Evolutionary conservation across 768 basidiomycete genomes (phyloP), one percentile per base, ranked within the genome.

Genomic region (Pleurotus pulmonarius): DNA sequence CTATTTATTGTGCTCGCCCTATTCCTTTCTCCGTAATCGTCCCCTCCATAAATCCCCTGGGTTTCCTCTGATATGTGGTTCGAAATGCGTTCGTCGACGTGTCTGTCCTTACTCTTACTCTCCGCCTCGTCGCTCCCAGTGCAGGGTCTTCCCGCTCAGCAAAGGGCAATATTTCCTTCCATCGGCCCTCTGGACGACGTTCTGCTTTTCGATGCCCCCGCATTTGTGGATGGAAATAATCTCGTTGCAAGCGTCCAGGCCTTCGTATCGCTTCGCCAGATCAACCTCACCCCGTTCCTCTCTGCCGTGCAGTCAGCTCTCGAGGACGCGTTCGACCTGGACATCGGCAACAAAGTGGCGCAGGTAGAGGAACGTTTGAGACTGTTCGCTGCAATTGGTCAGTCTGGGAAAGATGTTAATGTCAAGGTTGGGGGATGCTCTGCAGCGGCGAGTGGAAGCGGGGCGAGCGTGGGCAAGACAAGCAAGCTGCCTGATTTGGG

Each of bases 181-280:
- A 57, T 67, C 16, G 61, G 61, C 37, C 12, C 67, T 16, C 57
- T 70, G 13, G 70, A 76, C 60, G 64, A 70, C 40, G 64, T 74
- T 38, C 62, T 76, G 25, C 64, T 76, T 13, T 72, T 76, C 58
- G 75, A 77, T 51, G 71, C 73, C 2, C 70, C 72, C 5, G 74
- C 72, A 2, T 75, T 74, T 49, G 67, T 70, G 6, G 71, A 75
- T 56, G 70, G 73, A 4, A 64, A 58, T 8, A 67, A 69, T 45
- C 73, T 70, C 22, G 60, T 72, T 22, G 69, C 68, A 15, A 55
- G 65, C 38, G 58, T 75, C 1, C 70, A 74, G 55, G 63, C 74
- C 15, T 77, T 72, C 56, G 74, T 72, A 46, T 74, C 68, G 11
- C 60, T 70, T 1, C 69, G 65, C 9, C 59, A 69, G 46, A 61